phyloP scores from a whole-genome alignment of 768 basidiomycete species.

The Pholiota microspora region DNA sequence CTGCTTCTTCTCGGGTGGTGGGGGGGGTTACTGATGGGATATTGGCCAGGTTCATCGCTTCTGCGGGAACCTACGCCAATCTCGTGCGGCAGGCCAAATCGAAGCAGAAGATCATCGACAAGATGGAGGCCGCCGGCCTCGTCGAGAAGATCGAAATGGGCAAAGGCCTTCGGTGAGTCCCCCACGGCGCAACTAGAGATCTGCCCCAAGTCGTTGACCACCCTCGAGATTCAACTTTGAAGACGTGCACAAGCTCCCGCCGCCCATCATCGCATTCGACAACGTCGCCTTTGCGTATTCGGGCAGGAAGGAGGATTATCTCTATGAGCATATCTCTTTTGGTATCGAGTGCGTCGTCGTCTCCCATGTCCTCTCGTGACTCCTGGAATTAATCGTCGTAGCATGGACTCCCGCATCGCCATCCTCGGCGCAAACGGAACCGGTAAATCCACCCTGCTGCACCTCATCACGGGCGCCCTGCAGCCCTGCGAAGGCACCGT shows the following conservation, averaged over 20 bases:
- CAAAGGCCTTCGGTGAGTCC: constrained; percentile 54
- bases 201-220: neutral
- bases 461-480: constrained; percentile 65
- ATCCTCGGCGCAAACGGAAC: constrained; percentile 97
- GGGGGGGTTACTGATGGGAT: constrained; percentile 8
- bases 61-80: constrained; percentile 99
- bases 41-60: constrained; percentile 98
- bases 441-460: constrained; percentile 56
- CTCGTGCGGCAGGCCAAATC: constrained; percentile 98
- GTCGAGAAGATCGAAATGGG: constrained; percentile 85
- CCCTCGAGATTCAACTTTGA: constrained; percentile 83
- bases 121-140: constrained; percentile 99
- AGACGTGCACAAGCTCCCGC: constrained; percentile 88
- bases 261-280: constrained; percentile 96
- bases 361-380: constrained; percentile 32
- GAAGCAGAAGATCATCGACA: constrained; percentile 99
- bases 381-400: constrained; percentile 33
- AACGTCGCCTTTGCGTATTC: constrained; percentile 95
- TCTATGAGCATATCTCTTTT: constrained; percentile 89
- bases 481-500: constrained; percentile 84
- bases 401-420: constrained; percentile 93
- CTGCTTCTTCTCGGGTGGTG: neutral
- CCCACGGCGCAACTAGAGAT: neutral
- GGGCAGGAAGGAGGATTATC: constrained; percentile 81
- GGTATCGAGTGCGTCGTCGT: constrained; percentile 80